Conservation (phyloP, 768 basidiomycete species). For the Suillus discolor region DNA sequence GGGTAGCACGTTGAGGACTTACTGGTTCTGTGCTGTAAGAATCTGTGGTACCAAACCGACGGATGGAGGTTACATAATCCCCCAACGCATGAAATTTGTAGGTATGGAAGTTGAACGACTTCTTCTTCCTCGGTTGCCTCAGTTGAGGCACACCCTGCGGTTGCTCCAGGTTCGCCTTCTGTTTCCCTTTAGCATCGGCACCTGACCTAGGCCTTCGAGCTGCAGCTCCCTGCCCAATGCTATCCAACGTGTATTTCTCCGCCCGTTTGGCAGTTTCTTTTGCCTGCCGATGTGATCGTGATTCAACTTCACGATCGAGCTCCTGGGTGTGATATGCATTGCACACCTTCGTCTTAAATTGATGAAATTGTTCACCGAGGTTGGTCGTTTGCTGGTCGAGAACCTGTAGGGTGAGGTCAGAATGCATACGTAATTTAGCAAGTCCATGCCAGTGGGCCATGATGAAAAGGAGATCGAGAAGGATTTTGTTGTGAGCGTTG, state of each 20-base stretch:
- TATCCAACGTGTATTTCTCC: no score
- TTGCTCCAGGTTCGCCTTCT: neutral
- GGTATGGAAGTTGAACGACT: conserved; percentile 13
- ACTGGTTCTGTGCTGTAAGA: neutral
- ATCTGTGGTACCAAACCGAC: conserved; percentile 19
- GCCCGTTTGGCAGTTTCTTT: no score
- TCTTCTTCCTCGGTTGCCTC: conserved; percentile 38
- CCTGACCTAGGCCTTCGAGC: no score
- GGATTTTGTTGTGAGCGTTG: no score
- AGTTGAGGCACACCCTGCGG: conserved; percentile 25
- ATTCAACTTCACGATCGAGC: no score
- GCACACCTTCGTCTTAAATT: no score
- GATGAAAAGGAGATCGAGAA: conserved; percentile 20
- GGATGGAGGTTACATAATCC: conserved; percentile 29
- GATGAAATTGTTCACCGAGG: no score
- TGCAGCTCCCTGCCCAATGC: no score
- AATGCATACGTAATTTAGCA: conserved; percentile 38
- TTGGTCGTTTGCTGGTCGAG: no score
- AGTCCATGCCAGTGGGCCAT: conserved; percentile 37
- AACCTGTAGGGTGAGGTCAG: conserved; percentile 14
- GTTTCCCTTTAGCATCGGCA: neutral
- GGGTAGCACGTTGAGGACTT: no score
- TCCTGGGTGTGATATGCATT: no score
- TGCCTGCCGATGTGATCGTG: no score
- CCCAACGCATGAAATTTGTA: conserved; percentile 38